Percentiles rank a stretch among this genome's conserved stretches.
Conservation (phyloP, 805 yeast genomes). For the Kluyveromyces lactis region DNA sequence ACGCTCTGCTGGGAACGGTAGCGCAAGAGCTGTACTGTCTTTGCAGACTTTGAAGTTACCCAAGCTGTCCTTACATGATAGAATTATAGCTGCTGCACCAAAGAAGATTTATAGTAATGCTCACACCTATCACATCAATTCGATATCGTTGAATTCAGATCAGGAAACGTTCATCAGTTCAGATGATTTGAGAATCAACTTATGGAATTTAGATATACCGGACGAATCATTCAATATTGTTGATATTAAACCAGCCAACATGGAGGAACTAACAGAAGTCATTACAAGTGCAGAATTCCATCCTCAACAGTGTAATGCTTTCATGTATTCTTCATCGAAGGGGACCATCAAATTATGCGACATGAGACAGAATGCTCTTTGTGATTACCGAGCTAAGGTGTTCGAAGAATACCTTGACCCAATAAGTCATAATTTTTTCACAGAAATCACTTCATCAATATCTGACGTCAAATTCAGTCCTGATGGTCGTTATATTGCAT, state of each 20-base stretch:
- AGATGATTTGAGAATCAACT: conserved; percentile 89
- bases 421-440: conserved; percentile 85
- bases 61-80: conserved; percentile 85
- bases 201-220: conserved; percentile 92
- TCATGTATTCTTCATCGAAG: conserved; percentile 91
- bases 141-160: conserved; percentile 89
- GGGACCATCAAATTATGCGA: conserved; percentile 94
- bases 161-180: conserved; percentile 90
- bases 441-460: conserved; percentile 92
- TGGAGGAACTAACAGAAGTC: conserved; percentile 98
- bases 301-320: conserved; percentile 83
- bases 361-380: conserved; percentile 91
- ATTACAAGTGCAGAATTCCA: conserved; percentile 96
- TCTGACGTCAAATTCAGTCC: conserved; percentile 88
- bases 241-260: conserved; percentile 94
- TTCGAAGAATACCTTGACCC: conserved; percentile 94
- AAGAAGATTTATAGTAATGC: conserved; percentile 88
- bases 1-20: conserved; percentile 11
- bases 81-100: conserved; percentile 91
- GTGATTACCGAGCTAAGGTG: conserved; percentile 80
- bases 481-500: conserved; percentile 91
- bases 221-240: conserved; percentile 96
- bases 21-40: conserved; percentile 29
- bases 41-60: conserved; percentile 62
- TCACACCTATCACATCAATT: conserved; percentile 96